A percentile compares a stretch with the other conserved stretches of the same genome.
phyloP scores from a whole-genome alignment of 1,139 yeast genomes.

The Geotrichum aggregatum region DNA sequence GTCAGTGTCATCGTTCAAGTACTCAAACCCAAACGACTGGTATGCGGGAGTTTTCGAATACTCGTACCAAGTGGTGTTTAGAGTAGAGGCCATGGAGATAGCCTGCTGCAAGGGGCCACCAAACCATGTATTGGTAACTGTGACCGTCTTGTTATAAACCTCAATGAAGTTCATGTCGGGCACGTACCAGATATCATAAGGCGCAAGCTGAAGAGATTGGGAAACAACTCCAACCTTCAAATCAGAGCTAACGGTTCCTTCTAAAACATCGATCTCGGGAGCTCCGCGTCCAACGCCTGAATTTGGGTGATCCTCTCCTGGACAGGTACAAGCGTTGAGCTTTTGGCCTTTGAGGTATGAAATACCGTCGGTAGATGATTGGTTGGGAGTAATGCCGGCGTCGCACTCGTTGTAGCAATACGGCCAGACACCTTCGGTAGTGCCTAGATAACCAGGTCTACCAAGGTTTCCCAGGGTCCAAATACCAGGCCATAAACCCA shows the following conservation, averaged over 20 bases:
- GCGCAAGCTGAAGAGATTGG: slow-evolving; percentile 80
- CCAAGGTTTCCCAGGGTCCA: slow-evolving; percentile 88
- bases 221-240: slow-evolving; percentile 57
- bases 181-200: slow-evolving; percentile 78
- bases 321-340: slow-evolving; percentile 64
- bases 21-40: slow-evolving; percentile 78
- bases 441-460: slow-evolving; percentile 73
- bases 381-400: slow-evolving; percentile 87
- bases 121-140: slow-evolving; percentile 68
- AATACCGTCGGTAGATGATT: slow-evolving; percentile 75
- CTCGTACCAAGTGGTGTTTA: slow-evolving; percentile 75
- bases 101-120: slow-evolving; percentile 91
- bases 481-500: slow-evolving; percentile 86
- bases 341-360: slow-evolving; percentile 76
- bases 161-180: slow-evolving; percentile 74
- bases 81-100: slow-evolving; percentile 64
- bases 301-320: slow-evolving; percentile 74
- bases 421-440: slow-evolving; percentile 88
- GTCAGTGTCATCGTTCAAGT: slow-evolving; percentile 54
- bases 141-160: slow-evolving; percentile 55
- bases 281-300: slow-evolving; percentile 81
- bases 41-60: slow-evolving; percentile 42
- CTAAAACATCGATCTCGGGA: slow-evolving; percentile 81
- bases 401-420: slow-evolving; percentile 78
- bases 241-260: slow-evolving; percentile 57